Evolutionary conservation across 2,329 filamentous ascomycete genomes (phyloP).

Genomic region (Nigrospora osmanthi): DNA sequence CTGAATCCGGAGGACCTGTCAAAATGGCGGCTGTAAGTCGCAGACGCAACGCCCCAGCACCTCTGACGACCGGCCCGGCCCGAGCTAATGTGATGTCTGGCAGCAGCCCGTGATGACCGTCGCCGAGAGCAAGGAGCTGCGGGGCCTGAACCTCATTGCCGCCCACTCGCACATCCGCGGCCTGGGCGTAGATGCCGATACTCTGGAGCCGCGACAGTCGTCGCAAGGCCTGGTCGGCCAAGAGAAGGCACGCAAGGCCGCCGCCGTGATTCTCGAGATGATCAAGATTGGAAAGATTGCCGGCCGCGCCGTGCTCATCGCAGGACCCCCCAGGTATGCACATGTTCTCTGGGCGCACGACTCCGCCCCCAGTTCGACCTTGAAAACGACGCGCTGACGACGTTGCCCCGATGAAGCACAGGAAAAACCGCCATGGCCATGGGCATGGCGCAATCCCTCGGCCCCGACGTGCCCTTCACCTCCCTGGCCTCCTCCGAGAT

Average conservation of each 20-base stretch:
- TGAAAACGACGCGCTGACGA: too few relatives aligned
- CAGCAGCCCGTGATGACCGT: conserved; percentile 62
- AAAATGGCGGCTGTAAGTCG: conserved; percentile 46
- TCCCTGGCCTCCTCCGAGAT: conserved; percentile 94
- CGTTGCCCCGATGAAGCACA: conserved; percentile 48
- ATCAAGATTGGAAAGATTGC: conserved; percentile 98
- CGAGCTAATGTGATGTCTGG: conserved; percentile 1
- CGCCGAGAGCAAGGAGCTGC: conserved; percentile 91
- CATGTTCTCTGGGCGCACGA: background rate
- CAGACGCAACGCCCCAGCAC: too few relatives aligned
- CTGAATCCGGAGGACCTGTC: background rate
- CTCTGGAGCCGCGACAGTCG: conserved; percentile 73
- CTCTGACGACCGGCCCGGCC: too few relatives aligned
- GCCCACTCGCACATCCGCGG: conserved; percentile 97
- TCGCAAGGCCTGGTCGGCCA: conserved; percentile 95
- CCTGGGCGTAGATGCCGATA: conserved; percentile 85
- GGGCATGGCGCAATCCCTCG: conserved; percentile 96
- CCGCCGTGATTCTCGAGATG: conserved; percentile 95
- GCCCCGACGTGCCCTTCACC: conserved; percentile 91
- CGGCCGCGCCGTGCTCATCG: conserved; percentile 87
- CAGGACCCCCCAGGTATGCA: conserved; percentile 73
- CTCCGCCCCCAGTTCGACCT: too few relatives aligned
- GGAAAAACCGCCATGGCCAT: conserved; percentile 98
- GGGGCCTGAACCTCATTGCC: conserved; percentile 93
- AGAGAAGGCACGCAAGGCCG: conserved; percentile 92